Evolutionary conservation across 306 rosid genomes (phyloP).

Genomic region (Oxytropis ochrocephala): DNA sequence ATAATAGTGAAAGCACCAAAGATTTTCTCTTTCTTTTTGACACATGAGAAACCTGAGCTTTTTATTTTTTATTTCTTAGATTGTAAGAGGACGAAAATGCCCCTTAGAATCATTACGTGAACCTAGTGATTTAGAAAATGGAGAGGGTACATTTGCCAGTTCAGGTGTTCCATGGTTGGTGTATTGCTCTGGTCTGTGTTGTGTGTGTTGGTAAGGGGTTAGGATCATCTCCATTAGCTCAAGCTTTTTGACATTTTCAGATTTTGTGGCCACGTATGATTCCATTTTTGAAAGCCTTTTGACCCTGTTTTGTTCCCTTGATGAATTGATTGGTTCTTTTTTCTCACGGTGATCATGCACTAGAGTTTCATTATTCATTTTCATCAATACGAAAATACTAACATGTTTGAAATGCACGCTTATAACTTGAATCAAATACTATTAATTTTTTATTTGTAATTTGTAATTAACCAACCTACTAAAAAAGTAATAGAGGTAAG

Average conservation of each 20-base stretch:
- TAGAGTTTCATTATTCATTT: background rate
- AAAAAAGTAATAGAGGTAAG: background rate
- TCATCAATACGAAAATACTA: background rate
- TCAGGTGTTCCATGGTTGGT: background rate
- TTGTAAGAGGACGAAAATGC: constrained; percentile 32
- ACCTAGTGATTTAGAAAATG: constrained; percentile 9
- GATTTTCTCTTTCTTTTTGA: constrained; percentile 34
- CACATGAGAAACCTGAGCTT: constrained; percentile 29
- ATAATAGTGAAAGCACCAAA: constrained; percentile 35
- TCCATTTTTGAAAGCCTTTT: constrained; percentile 32
- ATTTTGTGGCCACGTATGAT: constrained; percentile 26
- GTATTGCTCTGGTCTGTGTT: constrained; percentile 17
- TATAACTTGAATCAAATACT: background rate
- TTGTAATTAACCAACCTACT: background rate
- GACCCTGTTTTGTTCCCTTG: background rate
- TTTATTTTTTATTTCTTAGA: constrained; percentile 23
- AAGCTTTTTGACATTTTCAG: constrained; percentile 38
- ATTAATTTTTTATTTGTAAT: background rate
- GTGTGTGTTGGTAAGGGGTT: constrained; percentile 19
- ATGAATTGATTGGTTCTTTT: constrained; percentile 19
- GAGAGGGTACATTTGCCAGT: constrained; percentile 19
- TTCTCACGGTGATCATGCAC: background rate
- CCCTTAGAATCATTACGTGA: constrained; percentile 12
- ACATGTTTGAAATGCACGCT: background rate
- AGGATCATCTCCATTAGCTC: too few relatives aligned